Conservation (phyloP, 1,284 basidiomycete genomes). For the Trichosporon sp. region DNA sequence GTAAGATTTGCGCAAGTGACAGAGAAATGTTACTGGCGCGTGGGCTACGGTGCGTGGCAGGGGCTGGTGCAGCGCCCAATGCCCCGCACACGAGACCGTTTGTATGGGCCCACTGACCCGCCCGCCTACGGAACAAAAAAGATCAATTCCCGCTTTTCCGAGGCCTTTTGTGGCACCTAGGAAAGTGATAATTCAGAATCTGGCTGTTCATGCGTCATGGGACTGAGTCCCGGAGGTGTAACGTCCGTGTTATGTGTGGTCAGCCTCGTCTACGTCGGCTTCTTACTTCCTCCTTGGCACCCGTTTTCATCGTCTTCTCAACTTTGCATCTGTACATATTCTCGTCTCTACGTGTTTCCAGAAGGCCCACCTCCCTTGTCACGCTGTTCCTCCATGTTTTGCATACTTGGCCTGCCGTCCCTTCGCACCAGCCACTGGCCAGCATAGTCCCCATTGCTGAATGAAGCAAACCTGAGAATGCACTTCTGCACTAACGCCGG, state of each 20-base stretch:
- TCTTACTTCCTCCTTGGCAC: neutral
- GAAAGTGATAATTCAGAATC: neutral
- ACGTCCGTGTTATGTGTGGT: neutral
- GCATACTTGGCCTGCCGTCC: neutral
- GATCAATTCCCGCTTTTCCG: conserved; percentile 12
- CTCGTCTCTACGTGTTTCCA: neutral
- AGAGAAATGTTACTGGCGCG: conserved; percentile 18
- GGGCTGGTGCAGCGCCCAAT: conserved; percentile 10
- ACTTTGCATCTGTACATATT: neutral
- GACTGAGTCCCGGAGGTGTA: neutral
- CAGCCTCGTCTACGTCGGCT: neutral
- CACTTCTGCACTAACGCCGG: neutral
- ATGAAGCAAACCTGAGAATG: neutral
- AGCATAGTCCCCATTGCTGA: neutral
- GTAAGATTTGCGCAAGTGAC: conserved; percentile 17
- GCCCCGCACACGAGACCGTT: conserved; percentile 16
- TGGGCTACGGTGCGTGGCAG: conserved; percentile 20
- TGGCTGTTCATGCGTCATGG: neutral
- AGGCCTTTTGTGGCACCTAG: neutral
- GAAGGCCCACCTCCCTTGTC: too few species aligned
- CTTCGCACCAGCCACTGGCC: neutral
- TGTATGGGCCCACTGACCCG: conserved; percentile 1
- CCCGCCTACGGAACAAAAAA: conserved; percentile 3
- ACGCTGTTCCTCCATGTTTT: neutral
- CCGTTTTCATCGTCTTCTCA: neutral